These are phyloP conservation scores for Neurospora sp. DNA, from an alignment of 495 filamentous ascomycete species.

Conservation along the genomic window DNA sequence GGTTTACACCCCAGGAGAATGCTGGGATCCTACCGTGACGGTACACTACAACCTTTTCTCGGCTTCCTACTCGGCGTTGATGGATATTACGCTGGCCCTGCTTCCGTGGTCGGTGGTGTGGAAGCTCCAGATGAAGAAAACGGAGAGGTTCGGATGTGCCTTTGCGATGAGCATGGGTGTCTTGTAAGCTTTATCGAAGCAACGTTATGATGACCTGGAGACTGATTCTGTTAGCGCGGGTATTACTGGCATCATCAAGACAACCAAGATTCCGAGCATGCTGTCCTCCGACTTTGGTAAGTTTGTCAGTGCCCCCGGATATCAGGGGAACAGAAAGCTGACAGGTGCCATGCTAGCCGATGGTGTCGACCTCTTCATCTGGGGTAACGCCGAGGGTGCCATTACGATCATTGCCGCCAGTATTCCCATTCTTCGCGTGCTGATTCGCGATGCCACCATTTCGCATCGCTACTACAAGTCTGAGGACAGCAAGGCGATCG, in stretches of 20 bases:
- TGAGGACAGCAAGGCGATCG: not conserved
- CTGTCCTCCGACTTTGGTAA: not conserved
- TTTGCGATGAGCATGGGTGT: slow-evolving; percentile 30
- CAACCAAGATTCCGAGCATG: slow-evolving; percentile 8
- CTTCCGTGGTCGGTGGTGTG: slow-evolving; percentile 27
- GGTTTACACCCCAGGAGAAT: slow-evolving; percentile 13
- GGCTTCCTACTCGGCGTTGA: slow-evolving; percentile 16
- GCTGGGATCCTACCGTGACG: slow-evolving; percentile 19
- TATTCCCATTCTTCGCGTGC: slow-evolving; percentile 26
- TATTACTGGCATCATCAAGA: slow-evolving; percentile 20
- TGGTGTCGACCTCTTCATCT: slow-evolving; percentile 14
- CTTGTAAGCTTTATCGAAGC: slow-evolving; percentile 2
- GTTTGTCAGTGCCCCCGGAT: slow-evolving; percentile 1
- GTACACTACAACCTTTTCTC: slow-evolving; percentile 18
- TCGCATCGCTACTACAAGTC: not conserved
- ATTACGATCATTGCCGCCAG: slow-evolving; percentile 28
- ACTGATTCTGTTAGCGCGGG: slow-evolving; percentile 14
- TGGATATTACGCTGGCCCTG: slow-evolving; percentile 25
- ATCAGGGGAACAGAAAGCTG: not conserved
- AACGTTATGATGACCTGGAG: not conserved
- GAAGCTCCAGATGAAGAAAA: slow-evolving; percentile 23
- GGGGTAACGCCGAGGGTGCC: slow-evolving; percentile 23
- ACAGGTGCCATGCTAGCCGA: slow-evolving; percentile 3
- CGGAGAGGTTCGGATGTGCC: slow-evolving; percentile 28
- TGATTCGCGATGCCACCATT: slow-evolving; percentile 13